Evolutionary conservation across 1,284 basidiomycete species (phyloP).

Genomic region (Puccinia novopanici): DNA sequence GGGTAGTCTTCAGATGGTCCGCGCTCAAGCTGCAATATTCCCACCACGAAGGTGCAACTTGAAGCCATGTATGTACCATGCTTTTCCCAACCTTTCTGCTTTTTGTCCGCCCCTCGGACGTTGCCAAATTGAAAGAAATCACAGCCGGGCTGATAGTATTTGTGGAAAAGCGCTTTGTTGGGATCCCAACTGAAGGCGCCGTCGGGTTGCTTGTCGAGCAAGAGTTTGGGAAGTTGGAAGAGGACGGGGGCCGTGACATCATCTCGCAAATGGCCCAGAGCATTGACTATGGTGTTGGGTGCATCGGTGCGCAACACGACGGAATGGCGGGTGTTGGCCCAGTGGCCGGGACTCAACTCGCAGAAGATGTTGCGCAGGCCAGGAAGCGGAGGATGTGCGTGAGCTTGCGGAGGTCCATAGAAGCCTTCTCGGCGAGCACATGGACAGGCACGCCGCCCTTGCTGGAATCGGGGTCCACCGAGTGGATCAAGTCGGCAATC

Average conservation of each 20-base stretch:
- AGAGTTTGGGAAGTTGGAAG: background rate
- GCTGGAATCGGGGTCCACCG: conserved; percentile 2
- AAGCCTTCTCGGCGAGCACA: conserved; percentile 17
- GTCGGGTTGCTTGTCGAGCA: conserved; percentile 14
- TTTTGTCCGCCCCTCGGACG: conserved; percentile 9
- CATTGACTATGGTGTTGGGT: background rate
- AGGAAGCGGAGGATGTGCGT: conserved; percentile 31
- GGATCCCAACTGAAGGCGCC: conserved; percentile 1
- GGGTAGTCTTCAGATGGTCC: no score
- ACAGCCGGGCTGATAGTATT: background rate
- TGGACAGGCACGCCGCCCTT: conserved; percentile 19
- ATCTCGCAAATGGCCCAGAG: background rate
- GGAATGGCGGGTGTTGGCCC: conserved; percentile 23
- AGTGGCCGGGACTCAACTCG: conserved; percentile 13
- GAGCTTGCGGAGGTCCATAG: conserved; percentile 6
- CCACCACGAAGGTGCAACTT: no score
- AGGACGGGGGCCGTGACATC: background rate
- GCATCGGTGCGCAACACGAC: conserved; percentile 1
- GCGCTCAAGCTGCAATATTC: no score
- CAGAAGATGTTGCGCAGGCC: conserved; percentile 30
- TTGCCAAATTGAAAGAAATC: conserved; percentile 20
- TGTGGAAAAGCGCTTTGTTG: conserved; percentile 4
- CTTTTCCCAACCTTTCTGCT: conserved; percentile 18
- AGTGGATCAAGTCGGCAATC: conserved; percentile 18
- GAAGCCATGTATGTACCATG: no score